phyloP scores from a whole-genome alignment of 106 monocot genomes.

The Xerophyta viscosa region DNA sequence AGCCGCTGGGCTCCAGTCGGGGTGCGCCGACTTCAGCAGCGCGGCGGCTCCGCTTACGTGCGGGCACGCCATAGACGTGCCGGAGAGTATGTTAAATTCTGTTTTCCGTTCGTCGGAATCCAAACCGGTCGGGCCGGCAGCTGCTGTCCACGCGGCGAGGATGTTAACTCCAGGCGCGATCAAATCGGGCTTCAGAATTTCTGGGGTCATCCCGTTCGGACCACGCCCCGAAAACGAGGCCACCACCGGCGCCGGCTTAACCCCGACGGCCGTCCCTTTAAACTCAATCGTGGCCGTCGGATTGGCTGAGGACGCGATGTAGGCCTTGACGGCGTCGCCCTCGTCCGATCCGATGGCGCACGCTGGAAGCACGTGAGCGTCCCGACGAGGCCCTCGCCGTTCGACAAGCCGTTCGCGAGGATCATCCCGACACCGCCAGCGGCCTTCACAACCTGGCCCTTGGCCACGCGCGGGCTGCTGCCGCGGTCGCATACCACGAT shows the following conservation, averaged over 20 bases:
- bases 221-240: conserved; percentile 94
- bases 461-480: conserved; percentile 87
- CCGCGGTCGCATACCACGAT: conserved; percentile 92
- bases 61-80: conserved; percentile 94
- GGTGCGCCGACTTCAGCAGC: conserved; percentile 81
- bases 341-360: conserved; percentile 78
- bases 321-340: conserved; percentile 72
- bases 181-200: conserved; percentile 83
- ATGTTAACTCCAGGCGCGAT: conserved; percentile 96
- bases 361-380: conserved; percentile 91
- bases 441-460: conserved; percentile 70
- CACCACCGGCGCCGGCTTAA: conserved; percentile 92
- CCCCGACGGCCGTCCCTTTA: conserved; percentile 65
- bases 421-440: conserved; percentile 88
- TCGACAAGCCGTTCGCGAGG: conserved; percentile 71
- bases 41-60: conserved; percentile 92
- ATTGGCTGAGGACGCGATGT: conserved; percentile 29
- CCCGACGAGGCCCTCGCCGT: conserved; percentile 97
- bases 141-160: conserved; percentile 89
- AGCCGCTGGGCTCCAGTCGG: conserved; percentile 73
- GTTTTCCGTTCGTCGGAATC: conserved; percentile 60
- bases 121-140: conserved; percentile 77
- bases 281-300: conserved; percentile 63
- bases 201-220: conserved; percentile 71
- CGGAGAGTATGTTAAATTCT: conserved; percentile 96